A percentile compares a stretch with the other conserved stretches of the same genome.
These are phyloP conservation scores for Hymenoscyphus infarciens DNA, from an alignment of 2,329 filamentous ascomycete species.

Conservation along the genomic window DNA sequence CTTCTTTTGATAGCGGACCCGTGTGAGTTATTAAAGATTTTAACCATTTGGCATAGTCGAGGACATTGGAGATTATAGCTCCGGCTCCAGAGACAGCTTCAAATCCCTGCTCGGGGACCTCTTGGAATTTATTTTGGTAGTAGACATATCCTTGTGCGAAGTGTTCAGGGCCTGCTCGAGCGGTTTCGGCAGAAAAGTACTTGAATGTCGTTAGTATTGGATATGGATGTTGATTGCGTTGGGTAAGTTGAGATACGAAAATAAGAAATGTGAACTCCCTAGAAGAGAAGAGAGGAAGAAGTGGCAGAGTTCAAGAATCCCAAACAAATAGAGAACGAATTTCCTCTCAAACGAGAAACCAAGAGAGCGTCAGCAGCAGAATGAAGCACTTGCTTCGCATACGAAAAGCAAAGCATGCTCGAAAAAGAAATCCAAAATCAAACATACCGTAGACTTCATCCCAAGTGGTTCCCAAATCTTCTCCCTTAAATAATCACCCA, in stretches of 20 bases:
- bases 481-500: conserved; percentile 42
- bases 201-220: conserved; percentile 8
- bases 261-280: too few species aligned
- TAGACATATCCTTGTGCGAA: conserved; percentile 45
- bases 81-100: conserved; percentile 42
- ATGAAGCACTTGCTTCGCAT: neutral
- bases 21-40: conserved; percentile 43
- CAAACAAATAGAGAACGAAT: neutral
- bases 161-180: conserved; percentile 22
- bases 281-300: neutral
- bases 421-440: neutral
- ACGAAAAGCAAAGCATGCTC: neutral
- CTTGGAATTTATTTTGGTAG: neutral
- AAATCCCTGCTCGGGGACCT: conserved; percentile 28
- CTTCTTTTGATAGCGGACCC: conserved; percentile 36
- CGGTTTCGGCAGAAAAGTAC: conserved; percentile 29
- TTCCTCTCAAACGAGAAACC: too few species aligned
- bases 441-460: conserved; percentile 42
- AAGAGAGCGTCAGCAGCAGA: neutral
- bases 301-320: conserved; percentile 16
- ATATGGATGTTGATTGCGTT: too few species aligned
- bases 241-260: neutral
- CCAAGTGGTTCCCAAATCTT: conserved; percentile 44
- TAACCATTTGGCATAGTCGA: conserved; percentile 52
- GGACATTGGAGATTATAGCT: conserved; percentile 44